These are phyloP conservation scores for Tylopilus sp. DNA, from an alignment of 768 basidiomycete species.

Conservation along the genomic window DNA sequence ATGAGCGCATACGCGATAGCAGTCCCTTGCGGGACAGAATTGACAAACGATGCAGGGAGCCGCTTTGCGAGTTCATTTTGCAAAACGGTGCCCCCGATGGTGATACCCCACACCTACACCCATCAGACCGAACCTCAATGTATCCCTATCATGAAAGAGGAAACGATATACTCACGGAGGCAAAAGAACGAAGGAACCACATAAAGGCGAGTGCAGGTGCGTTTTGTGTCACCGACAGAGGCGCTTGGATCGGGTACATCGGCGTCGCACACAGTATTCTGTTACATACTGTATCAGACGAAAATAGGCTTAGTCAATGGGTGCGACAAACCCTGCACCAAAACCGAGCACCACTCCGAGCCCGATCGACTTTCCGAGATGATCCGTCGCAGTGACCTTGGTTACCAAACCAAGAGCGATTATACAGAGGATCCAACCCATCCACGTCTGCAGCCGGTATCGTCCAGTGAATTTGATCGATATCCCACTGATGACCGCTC, in stretches of 20 bases:
- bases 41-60: background rate
- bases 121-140: background rate
- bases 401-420: slow-evolving; percentile 37
- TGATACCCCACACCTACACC: background rate
- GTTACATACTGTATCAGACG: background rate
- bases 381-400: slow-evolving; percentile 14
- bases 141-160: background rate
- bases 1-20: background rate
- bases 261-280: slow-evolving; percentile 8
- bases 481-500: slow-evolving; percentile 31
- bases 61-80: background rate
- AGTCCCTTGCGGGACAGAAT: background rate
- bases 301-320: background rate
- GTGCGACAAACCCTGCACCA: background rate
- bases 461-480: slow-evolving; percentile 22
- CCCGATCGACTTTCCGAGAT: background rate
- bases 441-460: slow-evolving; percentile 26
- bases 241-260: slow-evolving; percentile 34
- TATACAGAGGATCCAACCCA: slow-evolving; percentile 14
- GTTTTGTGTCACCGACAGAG: background rate
- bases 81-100: background rate
- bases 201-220: background rate
- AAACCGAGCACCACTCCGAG: background rate
- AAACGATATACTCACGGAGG: slow-evolving; percentile 24
- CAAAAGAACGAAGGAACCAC: slow-evolving; percentile 14